These are phyloP conservation scores for Gyrodon lividus DNA, from an alignment of 768 basidiomycete genomes.

Conservation along the genomic window DNA sequence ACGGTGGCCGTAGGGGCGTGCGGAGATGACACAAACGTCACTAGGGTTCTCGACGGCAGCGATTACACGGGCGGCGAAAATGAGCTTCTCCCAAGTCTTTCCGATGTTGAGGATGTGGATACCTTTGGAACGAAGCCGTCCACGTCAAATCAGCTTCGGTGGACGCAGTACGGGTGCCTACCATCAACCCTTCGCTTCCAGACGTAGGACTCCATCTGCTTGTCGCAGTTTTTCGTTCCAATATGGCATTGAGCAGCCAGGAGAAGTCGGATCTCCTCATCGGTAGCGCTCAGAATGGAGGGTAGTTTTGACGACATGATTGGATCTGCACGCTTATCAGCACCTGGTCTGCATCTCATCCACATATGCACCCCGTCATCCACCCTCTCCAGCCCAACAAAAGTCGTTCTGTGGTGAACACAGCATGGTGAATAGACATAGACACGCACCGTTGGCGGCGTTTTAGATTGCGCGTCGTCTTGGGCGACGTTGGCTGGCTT, in stretches of 20 bases:
- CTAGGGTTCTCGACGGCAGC: constrained; percentile 98
- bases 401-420: constrained; percentile 6
- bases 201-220: constrained; percentile 98
- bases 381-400: constrained; percentile 18
- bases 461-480: constrained; percentile 41
- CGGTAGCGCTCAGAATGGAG: constrained; percentile 87
- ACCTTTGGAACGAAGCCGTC: constrained; percentile 47
- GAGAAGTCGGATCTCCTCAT: constrained; percentile 96
- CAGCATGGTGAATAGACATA: neutral
- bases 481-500: constrained; percentile 40
- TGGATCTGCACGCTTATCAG: constrained; percentile 34
- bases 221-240: constrained; percentile 99
- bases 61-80: constrained; percentile 96
- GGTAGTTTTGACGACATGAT: constrained; percentile 87
- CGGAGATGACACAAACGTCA: constrained; percentile 97
- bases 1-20: constrained; percentile 98
- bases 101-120: constrained; percentile 98
- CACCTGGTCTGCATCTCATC: constrained; percentile 26
- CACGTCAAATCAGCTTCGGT: constrained; percentile 12
- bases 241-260: constrained; percentile 96
- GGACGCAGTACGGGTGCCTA: constrained; percentile 37
- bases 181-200: constrained; percentile 96
- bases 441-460: constrained; percentile 40
- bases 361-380: constrained; percentile 35
- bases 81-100: constrained; percentile 99